A percentile compares a stretch with the other conserved stretches of the same genome.
Evolutionary conservation across 1,284 basidiomycete genomes (phyloP).

Genomic region (Ceratobasidium sp.): DNA sequence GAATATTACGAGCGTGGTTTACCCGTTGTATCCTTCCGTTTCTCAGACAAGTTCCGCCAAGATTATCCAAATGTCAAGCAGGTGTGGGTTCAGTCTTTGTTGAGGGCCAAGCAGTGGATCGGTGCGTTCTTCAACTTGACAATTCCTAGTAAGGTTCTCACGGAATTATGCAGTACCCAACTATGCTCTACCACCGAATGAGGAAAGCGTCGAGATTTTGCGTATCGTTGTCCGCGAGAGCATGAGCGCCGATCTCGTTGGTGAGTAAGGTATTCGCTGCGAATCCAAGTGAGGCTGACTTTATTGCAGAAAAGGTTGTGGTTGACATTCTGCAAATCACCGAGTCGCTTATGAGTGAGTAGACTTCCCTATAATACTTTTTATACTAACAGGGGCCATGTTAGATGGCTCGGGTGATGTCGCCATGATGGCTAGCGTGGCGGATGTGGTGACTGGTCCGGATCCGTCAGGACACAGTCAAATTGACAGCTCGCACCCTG

Average conservation of each 20-base stretch:
- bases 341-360: conserved; percentile 41
- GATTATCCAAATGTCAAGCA: conserved; percentile 80
- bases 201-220: conserved; percentile 77
- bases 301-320: conserved; percentile 30
- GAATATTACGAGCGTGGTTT: conserved; percentile 78
- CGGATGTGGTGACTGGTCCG: not conserved
- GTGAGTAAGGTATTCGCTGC: conserved; percentile 50
- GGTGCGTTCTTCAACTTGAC: conserved; percentile 37
- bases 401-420: conserved; percentile 12
- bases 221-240: conserved; percentile 82
- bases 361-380: too few relatives aligned
- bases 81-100: conserved; percentile 84
- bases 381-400: not conserved
- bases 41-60: conserved; percentile 77
- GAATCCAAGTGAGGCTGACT: not conserved
- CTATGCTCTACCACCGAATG: conserved; percentile 77
- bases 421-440: conserved; percentile 20
- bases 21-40: conserved; percentile 90
- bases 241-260: conserved; percentile 69
- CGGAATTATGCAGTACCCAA: conserved; percentile 64
- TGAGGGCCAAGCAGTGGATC: conserved; percentile 78
- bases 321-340: conserved; percentile 40
- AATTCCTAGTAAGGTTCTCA: conserved; percentile 58
- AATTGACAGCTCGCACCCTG: conserved; percentile 4
- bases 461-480: conserved; percentile 16